These are phyloP conservation scores for Rhodamnia rubescens DNA, from an alignment of 345 rosid species.

Conservation along the genomic window DNA sequence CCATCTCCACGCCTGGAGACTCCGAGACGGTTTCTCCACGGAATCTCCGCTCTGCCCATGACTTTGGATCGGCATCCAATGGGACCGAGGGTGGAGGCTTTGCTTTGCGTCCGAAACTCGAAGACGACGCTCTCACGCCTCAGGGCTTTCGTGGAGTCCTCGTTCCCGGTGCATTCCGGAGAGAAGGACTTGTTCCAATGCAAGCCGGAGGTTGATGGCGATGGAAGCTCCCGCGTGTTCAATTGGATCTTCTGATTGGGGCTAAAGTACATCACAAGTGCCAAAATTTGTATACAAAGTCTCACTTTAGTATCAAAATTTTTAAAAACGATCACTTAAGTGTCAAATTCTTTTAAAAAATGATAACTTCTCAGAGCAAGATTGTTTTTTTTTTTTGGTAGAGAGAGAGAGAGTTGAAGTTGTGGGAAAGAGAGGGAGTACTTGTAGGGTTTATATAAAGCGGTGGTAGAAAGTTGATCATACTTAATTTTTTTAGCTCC, in stretches of 20 bases:
- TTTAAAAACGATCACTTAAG: no score
- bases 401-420: neutral
- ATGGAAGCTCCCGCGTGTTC: constrained; percentile 34
- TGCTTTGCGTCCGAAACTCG: constrained; percentile 47
- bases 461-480: neutral
- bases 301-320: no score
- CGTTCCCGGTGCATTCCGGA: constrained; percentile 42
- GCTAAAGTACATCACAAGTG: no score
- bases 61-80: constrained; percentile 28
- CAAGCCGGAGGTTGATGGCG: constrained; percentile 8
- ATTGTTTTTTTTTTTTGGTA: neutral
- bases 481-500: neutral
- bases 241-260: constrained; percentile 34
- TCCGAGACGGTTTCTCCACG: constrained; percentile 37
- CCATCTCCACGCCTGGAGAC: constrained; percentile 35
- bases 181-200: constrained; percentile 54
- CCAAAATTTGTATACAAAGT: no score
- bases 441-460: neutral
- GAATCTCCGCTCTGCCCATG: constrained; percentile 45
- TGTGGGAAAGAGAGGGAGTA: neutral
- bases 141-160: constrained; percentile 31
- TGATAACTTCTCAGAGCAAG: neutral
- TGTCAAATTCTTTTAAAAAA: no score
- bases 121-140: constrained; percentile 40
- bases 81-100: constrained; percentile 12